Evolutionary conservation across 768 basidiomycete species (phyloP).

Genomic region (Sistotremastrum niveocremeum): DNA sequence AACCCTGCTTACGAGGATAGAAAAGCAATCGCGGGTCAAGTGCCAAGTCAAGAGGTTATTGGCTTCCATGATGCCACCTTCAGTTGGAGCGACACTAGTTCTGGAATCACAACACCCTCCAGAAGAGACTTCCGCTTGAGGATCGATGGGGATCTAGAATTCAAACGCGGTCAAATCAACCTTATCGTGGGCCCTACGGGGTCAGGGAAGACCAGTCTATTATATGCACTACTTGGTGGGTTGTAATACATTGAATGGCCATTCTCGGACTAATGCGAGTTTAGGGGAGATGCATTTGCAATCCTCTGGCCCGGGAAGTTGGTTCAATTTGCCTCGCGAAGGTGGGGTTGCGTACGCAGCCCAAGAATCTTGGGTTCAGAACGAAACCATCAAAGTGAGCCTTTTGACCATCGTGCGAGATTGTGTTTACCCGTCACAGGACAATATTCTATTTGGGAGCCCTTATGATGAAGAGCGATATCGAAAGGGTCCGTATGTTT

Average conservation of each 20-base stretch:
- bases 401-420: background rate
- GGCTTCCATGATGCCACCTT: constrained; percentile 44
- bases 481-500: constrained; percentile 12
- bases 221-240: too few relatives aligned
- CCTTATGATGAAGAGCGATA: constrained; percentile 23
- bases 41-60: constrained; percentile 20
- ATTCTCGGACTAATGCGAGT: background rate
- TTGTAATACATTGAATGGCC: too few relatives aligned
- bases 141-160: constrained; percentile 40
- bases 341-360: constrained; percentile 68
- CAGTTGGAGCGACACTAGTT: constrained; percentile 30
- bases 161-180: constrained; percentile 40
- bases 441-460: constrained; percentile 28
- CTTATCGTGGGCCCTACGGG: constrained; percentile 47
- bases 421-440: constrained; percentile 6
- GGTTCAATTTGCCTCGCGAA: constrained; percentile 54
- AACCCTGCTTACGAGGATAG: constrained; percentile 4
- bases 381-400: constrained; percentile 54
- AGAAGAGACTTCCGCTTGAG: constrained; percentile 35
- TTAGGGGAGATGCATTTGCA: constrained; percentile 53
- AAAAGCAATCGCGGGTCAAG: constrained; percentile 3
- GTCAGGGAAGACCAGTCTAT: constrained; percentile 6
- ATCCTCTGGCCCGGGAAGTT: constrained; percentile 37
- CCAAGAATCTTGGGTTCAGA: constrained; percentile 79
- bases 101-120: constrained; percentile 20